Percentiles rank a stretch among this genome's conserved stretches.
phyloP scores from a whole-genome alignment of 148 eudicot species.

The Persicaria tinctoria region DNA sequence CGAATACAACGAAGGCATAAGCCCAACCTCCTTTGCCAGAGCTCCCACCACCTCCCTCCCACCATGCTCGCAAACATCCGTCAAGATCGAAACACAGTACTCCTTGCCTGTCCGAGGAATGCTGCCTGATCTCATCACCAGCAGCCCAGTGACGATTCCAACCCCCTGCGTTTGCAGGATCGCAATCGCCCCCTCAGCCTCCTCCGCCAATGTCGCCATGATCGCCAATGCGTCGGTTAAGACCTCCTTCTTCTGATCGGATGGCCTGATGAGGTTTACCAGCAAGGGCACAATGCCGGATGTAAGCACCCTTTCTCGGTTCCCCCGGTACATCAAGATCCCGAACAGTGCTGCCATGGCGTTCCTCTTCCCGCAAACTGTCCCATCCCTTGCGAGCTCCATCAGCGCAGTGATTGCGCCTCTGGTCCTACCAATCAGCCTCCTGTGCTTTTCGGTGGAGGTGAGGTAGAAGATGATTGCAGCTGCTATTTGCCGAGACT shows the following conservation, averaged over 20 bases:
- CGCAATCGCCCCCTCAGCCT: constrained; percentile 38
- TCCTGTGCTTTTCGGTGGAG: constrained; percentile 42
- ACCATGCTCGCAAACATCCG: constrained; percentile 37
- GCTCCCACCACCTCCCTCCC: constrained; percentile 37
- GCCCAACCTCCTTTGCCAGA: constrained; percentile 36
- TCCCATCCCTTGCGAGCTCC: constrained; percentile 49
- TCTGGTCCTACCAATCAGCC: constrained; percentile 39
- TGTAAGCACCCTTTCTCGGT: constrained; percentile 37
- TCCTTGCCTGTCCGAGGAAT: constrained; percentile 47
- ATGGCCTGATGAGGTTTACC: constrained; percentile 23
- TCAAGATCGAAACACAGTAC: constrained; percentile 53
- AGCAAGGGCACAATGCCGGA: constrained; percentile 45
- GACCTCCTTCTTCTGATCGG: constrained; percentile 37
- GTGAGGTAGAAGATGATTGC: constrained; percentile 69
- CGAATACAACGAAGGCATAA: constrained; percentile 46
- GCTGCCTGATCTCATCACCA: constrained; percentile 22
- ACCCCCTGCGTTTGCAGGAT: constrained; percentile 32
- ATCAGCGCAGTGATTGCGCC: constrained; percentile 42
- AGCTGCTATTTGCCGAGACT: constrained; percentile 59
- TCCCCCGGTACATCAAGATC: constrained; percentile 35
- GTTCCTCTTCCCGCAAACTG: constrained; percentile 59
- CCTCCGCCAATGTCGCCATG: constrained; percentile 49
- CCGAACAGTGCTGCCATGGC: constrained; percentile 61
- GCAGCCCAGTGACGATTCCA: constrained; percentile 14
- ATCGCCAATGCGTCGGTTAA: constrained; percentile 49